A percentile compares a stretch with the other conserved stretches of the same genome.
Evolutionary conservation across 257 asterid species (phyloP).

Genomic region (Cruciata laevipes): DNA sequence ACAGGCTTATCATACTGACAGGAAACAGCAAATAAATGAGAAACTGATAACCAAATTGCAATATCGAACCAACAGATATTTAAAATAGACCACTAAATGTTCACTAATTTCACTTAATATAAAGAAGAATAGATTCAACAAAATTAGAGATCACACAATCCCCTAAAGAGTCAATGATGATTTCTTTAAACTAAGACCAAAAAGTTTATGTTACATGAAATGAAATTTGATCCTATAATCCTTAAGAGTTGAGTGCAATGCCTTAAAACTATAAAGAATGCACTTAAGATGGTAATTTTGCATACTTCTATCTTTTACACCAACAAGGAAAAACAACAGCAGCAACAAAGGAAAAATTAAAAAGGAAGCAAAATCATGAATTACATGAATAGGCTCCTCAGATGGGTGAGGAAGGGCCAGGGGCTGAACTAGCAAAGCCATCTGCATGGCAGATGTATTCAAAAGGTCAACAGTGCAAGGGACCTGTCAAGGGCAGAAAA

Average conservation of each 20-base stretch:
- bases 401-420: conserved; percentile 94
- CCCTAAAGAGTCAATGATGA: background rate
- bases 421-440: conserved; percentile 96
- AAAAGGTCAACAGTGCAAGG: conserved; percentile 92
- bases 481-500: conserved; percentile 44
- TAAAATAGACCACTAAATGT: background rate
- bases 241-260: background rate
- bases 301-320: too few species aligned
- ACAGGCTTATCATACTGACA: background rate
- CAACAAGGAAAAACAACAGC: background rate
- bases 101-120: background rate
- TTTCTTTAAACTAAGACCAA: background rate
- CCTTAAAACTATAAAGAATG: background rate
- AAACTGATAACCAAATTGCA: conserved; percentile 3
- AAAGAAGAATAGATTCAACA: background rate
- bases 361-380: conserved; percentile 16
- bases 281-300: background rate
- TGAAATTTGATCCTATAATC: background rate
- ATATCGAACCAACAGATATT: background rate
- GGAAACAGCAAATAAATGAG: background rate
- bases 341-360: background rate
- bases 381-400: conserved; percentile 95
- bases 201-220: background rate
- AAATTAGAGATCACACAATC: background rate
- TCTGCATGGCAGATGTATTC: conserved; percentile 94